Evolutionary conservation across 2,329 filamentous ascomycete species (phyloP), one percentile per base, ranked within the genome.

Genomic region (Apiospora phragmitis): DNA sequence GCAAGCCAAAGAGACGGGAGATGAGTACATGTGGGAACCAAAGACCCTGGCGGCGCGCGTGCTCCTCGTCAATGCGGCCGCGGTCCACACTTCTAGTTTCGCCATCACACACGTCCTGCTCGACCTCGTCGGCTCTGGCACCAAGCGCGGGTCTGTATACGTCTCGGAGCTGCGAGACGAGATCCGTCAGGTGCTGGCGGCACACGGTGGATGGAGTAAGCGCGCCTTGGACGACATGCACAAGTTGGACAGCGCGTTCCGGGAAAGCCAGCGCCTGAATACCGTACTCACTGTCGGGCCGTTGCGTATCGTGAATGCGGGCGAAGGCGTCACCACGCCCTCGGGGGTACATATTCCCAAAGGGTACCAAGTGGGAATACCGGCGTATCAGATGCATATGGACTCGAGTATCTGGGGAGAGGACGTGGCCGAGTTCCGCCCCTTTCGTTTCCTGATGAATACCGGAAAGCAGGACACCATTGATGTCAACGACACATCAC

Each of bases 91-190:
- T 0, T 81, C 80, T 0, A 77, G 80, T 4, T 78, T 81, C 62
- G 73, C 79, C 24, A 70, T 72, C 1, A 72, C 71, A 5, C 68
- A 72, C 73, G 82, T 51, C 21, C 73, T 88, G 35, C 82, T 83
- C 42, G 85, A 88, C 71, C 78, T 88, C 1, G 80, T 78, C 1
- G 67, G 81, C 77, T 32, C 83, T 4, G 43, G 66, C 24, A n/a
- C 65, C 21, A 69, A 86, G 71, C 45, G 67, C 16, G 67, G 67
- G 0, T 1, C 43, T 8, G 29, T n/a, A 11, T 83, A 83, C 74
- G 74, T 87, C 42, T 80, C 84, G 42, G 81, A 83, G 65, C 76
- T 87, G 35, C 81, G 85, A 1, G 76, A 81, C n/a, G 85, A 87
- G 75, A 83, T 85, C 35, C 70, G 75, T 9, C 59, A 69, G n/a